A percentile compares a stretch with the other conserved stretches of the same genome.
Evolutionary conservation across 768 basidiomycete species (phyloP).

Genomic region (Mycena floridula): DNA sequence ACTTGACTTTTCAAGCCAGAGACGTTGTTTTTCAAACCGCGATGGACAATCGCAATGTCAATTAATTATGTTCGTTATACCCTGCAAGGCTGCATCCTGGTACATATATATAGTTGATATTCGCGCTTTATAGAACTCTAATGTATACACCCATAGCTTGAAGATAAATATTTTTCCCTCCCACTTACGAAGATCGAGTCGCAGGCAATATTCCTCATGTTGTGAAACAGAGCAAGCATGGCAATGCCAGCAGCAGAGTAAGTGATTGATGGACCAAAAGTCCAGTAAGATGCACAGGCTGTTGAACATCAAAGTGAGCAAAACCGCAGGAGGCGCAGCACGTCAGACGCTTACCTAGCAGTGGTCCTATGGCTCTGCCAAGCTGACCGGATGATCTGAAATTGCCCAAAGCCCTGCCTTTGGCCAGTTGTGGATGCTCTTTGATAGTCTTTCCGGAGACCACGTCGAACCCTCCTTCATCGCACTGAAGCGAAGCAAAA

Average conservation of each 20-base stretch:
- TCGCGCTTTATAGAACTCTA: no score
- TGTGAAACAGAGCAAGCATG: constrained; percentile 53
- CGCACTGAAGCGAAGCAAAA: constrained; percentile 85
- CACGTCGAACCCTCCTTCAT: constrained; percentile 55
- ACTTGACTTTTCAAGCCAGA: no score
- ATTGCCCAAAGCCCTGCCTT: constrained; percentile 77
- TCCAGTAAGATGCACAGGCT: constrained; percentile 90
- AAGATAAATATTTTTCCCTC: no score
- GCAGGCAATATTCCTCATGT: constrained; percentile 49
- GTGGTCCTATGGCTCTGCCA: constrained; percentile 86
- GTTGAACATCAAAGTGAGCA: constrained; percentile 10
- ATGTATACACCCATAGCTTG: no score
- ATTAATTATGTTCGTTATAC: no score
- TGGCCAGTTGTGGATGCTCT: constrained; percentile 65
- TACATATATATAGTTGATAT: no score
- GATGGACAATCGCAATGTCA: no score
- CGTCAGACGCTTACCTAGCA: constrained; percentile 57
- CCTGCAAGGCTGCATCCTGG: no score
- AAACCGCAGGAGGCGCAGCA: not conserved
- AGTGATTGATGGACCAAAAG: constrained; percentile 76
- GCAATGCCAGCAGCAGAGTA: constrained; percentile 58
- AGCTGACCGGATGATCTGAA: constrained; percentile 94
- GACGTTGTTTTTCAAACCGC: no score
- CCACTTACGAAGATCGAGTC: constrained; percentile 18
- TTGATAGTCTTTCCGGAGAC: constrained; percentile 48